Conservation (phyloP, 2,329 filamentous ascomycete species). For the Pseudogymnoascus sp. region DNA sequence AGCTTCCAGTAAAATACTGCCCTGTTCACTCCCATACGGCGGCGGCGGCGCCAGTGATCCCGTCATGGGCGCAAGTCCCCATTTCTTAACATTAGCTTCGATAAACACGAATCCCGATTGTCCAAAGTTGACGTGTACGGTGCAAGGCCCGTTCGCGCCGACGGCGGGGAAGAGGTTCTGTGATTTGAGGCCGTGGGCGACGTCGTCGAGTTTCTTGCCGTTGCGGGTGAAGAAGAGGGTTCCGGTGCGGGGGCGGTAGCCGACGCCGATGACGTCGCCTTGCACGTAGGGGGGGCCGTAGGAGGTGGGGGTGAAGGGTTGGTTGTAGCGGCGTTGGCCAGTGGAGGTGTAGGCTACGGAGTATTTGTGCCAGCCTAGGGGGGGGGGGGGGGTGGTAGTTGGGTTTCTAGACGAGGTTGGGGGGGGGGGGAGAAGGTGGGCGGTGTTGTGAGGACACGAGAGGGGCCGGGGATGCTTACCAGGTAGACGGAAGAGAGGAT, state of each 20-base stretch:
- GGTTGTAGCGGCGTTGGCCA: slow-evolving; percentile 81
- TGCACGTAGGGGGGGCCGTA: slow-evolving; percentile 84
- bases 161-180: slow-evolving; percentile 97
- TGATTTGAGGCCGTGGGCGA: slow-evolving; percentile 82
- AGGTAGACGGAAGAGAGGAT: slow-evolving; percentile 86
- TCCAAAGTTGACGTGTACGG: slow-evolving; percentile 93
- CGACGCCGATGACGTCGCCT: slow-evolving; percentile 91
- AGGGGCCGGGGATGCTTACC: slow-evolving; percentile 46
- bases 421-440: not conserved
- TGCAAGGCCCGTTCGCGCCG: slow-evolving; percentile 89
- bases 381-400: slow-evolving; percentile 15
- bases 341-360: slow-evolving; percentile 87
- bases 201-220: slow-evolving; percentile 92
- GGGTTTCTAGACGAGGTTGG: not conserved
- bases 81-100: slow-evolving; percentile 99
- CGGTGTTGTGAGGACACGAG: not conserved
- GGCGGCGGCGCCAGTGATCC: slow-evolving; percentile 91
- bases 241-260: slow-evolving; percentile 87
- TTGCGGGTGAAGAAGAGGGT: slow-evolving; percentile 98
- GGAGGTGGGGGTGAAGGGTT: slow-evolving; percentile 70
- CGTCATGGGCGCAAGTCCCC: slow-evolving; percentile 92
- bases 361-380: slow-evolving; percentile 75
- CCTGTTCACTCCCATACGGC: slow-evolving; percentile 93
- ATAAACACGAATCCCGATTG: slow-evolving; percentile 98
- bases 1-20: slow-evolving; percentile 86